These are phyloP conservation scores for Zangia roseola DNA, from an alignment of 768 basidiomycete genomes.

Conservation along the genomic window DNA sequence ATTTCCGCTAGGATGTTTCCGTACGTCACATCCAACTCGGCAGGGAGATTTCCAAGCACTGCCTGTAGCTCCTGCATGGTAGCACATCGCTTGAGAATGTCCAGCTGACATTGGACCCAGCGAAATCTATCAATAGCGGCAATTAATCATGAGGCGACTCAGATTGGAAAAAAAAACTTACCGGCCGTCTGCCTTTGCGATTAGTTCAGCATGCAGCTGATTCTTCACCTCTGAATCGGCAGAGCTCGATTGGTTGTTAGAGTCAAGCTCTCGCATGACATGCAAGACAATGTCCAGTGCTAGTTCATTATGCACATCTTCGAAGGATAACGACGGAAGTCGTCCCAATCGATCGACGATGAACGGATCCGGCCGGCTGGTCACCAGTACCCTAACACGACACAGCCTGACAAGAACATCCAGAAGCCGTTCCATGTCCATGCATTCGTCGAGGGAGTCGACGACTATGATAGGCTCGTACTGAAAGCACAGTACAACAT, in stretches of 20 bases:
- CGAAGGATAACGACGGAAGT: not conserved
- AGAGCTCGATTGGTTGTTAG: not conserved
- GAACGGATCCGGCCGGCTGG: not conserved
- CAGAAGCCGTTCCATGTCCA: not conserved
- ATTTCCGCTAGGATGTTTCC: not conserved
- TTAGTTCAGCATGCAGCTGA: not conserved
- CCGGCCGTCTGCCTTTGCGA: not conserved
- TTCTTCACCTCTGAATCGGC: not conserved
- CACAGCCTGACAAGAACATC: not conserved
- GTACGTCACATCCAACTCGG: not conserved
- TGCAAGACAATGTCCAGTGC: not conserved
- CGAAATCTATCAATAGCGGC: not conserved
- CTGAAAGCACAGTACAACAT: not conserved
- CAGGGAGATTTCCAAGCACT: not conserved
- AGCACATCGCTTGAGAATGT: not conserved
- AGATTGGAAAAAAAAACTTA: not conserved
- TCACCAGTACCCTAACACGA: not conserved
- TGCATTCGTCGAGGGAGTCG: slow-evolving; percentile 5
- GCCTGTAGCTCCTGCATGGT: not conserved
- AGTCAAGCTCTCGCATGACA: not conserved
- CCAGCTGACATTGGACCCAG: not conserved
- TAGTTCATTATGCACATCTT: not conserved
- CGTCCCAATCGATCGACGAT: not conserved
- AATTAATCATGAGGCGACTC: not conserved
- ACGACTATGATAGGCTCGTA: slow-evolving; percentile 1